Evolutionary conservation across 495 filamentous ascomycete species (phyloP).

Genomic region (Tuber aestivum): DNA sequence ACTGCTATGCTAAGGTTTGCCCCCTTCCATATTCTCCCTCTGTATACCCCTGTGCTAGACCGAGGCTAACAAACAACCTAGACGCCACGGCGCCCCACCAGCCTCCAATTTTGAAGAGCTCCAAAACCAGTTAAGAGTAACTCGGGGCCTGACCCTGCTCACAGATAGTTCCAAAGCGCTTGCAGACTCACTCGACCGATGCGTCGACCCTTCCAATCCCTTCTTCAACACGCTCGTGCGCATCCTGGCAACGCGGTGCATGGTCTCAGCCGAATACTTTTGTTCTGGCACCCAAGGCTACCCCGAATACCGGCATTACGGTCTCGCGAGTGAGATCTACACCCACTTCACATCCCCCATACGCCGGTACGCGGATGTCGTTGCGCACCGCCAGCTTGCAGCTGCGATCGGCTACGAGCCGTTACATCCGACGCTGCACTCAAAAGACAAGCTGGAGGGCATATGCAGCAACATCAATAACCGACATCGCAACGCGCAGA

Average conservation of each 20-base stretch:
- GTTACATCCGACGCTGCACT: conserved; percentile 66
- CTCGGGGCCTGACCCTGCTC: conserved; percentile 67
- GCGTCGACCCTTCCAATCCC: conserved; percentile 72
- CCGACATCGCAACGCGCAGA: conserved; percentile 91
- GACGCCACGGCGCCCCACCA: conserved; percentile 84
- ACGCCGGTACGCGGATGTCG: conserved; percentile 88
- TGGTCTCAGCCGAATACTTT: conserved; percentile 99
- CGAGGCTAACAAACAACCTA: conserved; percentile 33
- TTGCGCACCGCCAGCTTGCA: conserved; percentile 88
- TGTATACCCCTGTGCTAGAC: neutral
- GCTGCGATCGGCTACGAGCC: conserved; percentile 89
- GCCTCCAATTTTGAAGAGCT: conserved; percentile 95
- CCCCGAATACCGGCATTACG: conserved; percentile 93
- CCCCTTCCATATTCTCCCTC: neutral
- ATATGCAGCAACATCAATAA: conserved; percentile 98
- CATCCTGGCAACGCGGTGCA: conserved; percentile 95
- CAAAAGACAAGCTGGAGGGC: conserved; percentile 74
- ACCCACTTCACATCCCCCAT: conserved; percentile 98
- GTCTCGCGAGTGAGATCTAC: conserved; percentile 91
- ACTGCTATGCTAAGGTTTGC: conserved; percentile 67
- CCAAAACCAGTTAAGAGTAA: conserved; percentile 76
- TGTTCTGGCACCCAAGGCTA: conserved; percentile 85
- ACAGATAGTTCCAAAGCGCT: conserved; percentile 83
- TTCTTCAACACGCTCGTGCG: conserved; percentile 98
- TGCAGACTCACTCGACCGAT: conserved; percentile 81